A percentile compares a stretch with the other conserved stretches of the same genome.
phyloP scores from a whole-genome alignment of 805 yeast genomes.

The Candida dajiaensis region DNA sequence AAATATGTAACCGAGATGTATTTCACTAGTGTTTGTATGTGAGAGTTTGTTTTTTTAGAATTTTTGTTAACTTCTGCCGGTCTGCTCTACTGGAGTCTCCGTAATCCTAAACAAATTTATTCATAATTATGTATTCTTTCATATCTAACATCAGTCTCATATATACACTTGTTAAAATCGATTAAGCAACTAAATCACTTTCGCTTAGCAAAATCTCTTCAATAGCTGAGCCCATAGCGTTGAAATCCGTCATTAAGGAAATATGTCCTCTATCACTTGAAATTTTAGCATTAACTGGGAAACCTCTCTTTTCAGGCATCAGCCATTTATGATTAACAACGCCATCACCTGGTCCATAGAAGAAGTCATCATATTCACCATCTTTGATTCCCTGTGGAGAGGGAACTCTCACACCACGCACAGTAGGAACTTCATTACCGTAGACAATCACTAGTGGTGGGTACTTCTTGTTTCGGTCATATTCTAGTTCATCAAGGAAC shows the following conservation, averaged over 20 bases:
- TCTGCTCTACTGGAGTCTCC: no score
- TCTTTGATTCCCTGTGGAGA: constrained; percentile 55
- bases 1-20: no score
- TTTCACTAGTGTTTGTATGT: no score
- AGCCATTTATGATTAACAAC: constrained; percentile 80
- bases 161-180: no score
- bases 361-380: constrained; percentile 72
- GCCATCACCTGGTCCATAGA: constrained; percentile 91
- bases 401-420: constrained; percentile 68
- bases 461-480: constrained; percentile 45
- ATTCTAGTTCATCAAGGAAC: constrained; percentile 52
- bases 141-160: no score
- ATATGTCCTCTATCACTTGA: constrained; percentile 72
- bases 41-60: no score
- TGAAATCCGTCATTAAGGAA: constrained; percentile 67
- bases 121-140: no score
- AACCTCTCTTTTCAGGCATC: constrained; percentile 73
- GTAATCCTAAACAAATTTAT: no score
- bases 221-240: constrained; percentile 67
- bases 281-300: constrained; percentile 64
- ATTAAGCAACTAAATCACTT: constrained; percentile 14
- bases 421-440: constrained; percentile 80
- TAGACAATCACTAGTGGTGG: constrained; percentile 85
- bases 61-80: no score
- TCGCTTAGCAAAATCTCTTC: constrained; percentile 58